Evolutionary conservation across 2,329 filamentous ascomycete genomes (phyloP), one percentile per base, ranked within the genome.

Genomic region (Monilinia fructigena): DNA sequence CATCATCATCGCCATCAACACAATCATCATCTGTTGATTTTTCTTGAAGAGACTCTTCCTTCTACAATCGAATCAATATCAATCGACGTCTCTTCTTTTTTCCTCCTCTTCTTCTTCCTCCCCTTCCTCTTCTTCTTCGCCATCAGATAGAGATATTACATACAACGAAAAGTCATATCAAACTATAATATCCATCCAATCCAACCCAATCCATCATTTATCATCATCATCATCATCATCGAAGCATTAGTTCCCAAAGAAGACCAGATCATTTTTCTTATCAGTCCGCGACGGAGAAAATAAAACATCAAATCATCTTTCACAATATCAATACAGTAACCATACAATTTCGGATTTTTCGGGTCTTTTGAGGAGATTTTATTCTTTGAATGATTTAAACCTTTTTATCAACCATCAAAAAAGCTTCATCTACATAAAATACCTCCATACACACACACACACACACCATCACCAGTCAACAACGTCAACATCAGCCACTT

Each of bases 331-430:
- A 20, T 12, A 14, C 38, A 40, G 12, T 12, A 12, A 12, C 10
- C 47, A 54, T 45, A 18, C 63, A 45, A 7, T 58, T 23, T 65
- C 47, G 63, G 63, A 59, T 53, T 42, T 23, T 23, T 26, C 26
- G 23, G 28, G 10, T 40, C 38, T 58, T 52, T 12, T 26, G 38
- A 18, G 40, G 31, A 23, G 20, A 23, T 53, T 53, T 48, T 26
- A 45, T 23, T 42, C 23, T 23, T 40, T 65, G 52, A 31, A 63
- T 31, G 7, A 54, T 38, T 26, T 28, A 59, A 23, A 20, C 35
- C 45, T 40, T 40, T 65, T 65, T 55, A 42, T 53, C 47, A 12
- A 35, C 54, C 38, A 65, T 47, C 18, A 45, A 42, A 65, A 42
- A 31, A 28, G 31, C 63, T 42, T 45, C 55, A 52, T 14, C 20